Evolutionary conservation across 106 monocot species (phyloP), one percentile per base, ranked within the genome.

Genomic region (Acorus calamus): DNA sequence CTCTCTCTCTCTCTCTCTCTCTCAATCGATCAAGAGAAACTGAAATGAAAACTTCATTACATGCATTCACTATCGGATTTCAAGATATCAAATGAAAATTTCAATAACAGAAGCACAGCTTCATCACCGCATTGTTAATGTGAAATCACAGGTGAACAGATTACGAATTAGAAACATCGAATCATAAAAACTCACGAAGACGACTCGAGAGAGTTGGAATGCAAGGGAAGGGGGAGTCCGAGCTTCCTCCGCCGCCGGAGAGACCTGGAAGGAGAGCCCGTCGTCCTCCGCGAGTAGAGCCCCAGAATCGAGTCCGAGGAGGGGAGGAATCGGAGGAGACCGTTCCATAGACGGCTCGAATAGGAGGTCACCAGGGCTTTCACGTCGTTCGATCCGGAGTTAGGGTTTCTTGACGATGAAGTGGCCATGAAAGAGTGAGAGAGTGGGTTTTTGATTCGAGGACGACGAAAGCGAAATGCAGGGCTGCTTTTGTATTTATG

Each of bases 171-270:
- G 46, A 57, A 47, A 45, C 11, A 3, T 56, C 59, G 6, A 6
- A 50, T 3, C 63, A 58, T 45, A 12, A 58, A 3, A 5, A 14
- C 80, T 68, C 11, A 85, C 84, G 56, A 14, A 52, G 63, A 55
- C 7, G 72, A 75, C 13, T 57, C 56, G 55, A 71, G 41, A 7
- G 66, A 49, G n/a, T 50, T 62, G 50, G 67, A 46, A n/a, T 64
- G 72, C 12, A 82, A 69, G 0, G 80, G 83, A 14, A 88, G 73
- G 8, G 93, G 80, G 3, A 93, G 83, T 5, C 85, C 71, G 2
- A 49, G 60, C 47, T 54, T 66, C 8, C 67, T 11, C 8, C 60
- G 53, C 10, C 73, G 65, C n/a, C 81, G 65, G 14, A 65, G 49
- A 67, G 52, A 61, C 66, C 71, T 55, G 79, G 4, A 13, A 12